Evolutionary conservation across 305 asterid genomes (phyloP).

Genomic region (Rubia balearica): DNA sequence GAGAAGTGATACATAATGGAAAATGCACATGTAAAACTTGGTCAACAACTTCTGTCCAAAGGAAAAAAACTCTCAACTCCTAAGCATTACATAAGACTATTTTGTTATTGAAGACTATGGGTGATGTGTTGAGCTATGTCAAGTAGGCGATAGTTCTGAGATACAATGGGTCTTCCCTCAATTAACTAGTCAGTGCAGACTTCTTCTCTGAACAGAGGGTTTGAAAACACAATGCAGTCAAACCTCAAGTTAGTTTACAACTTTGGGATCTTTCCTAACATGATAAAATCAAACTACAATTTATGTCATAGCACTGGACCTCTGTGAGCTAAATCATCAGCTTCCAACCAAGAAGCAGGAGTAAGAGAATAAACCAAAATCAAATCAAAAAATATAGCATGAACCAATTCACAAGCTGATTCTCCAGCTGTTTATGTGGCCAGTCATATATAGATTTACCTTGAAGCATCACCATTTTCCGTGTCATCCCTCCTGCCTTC

Average conservation of each 20-base stretch:
- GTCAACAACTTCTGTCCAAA: not conserved
- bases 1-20: not conserved
- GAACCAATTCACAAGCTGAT: not conserved
- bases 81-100: not conserved
- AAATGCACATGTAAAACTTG: not conserved
- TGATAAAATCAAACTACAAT: not conserved
- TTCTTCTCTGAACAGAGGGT: not conserved
- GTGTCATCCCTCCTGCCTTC: conserved; percentile 23
- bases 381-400: not conserved
- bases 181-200: not conserved
- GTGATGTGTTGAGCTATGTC: not conserved
- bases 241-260: not conserved
- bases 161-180: not conserved
- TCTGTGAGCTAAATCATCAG: not conserved
- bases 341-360: not conserved
- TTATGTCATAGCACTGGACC: not conserved
- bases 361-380: not conserved
- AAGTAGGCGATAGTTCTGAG: not conserved
- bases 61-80: not conserved
- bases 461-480: conserved; percentile 33
- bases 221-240: not conserved
- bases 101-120: not conserved
- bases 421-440: not conserved
- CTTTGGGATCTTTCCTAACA: not conserved
- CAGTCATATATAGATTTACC: conserved; percentile 28